phyloP scores from a whole-genome alignment of 495 filamentous ascomycete species.

The Penicillium bovifimosum region DNA sequence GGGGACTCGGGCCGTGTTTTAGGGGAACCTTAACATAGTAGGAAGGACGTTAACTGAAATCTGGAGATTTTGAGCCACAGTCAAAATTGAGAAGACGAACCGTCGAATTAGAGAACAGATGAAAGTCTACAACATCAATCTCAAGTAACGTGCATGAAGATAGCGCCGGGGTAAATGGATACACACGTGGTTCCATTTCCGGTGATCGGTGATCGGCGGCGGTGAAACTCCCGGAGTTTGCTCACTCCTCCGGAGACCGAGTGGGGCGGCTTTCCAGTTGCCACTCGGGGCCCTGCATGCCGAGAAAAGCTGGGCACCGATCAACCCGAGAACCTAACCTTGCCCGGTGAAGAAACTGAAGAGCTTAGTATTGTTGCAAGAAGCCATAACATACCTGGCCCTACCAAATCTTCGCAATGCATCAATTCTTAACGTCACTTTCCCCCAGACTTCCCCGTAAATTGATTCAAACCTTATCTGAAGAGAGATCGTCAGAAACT shows the following conservation, averaged over 20 bases:
- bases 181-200: background rate
- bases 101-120: background rate
- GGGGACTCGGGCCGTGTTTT: background rate
- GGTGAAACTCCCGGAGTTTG: conserved; percentile 4
- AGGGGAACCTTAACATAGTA: background rate
- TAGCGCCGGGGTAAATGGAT: background rate
- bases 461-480: background rate
- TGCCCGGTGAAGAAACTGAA: background rate
- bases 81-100: background rate
- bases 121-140: background rate
- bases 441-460: background rate
- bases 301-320: background rate
- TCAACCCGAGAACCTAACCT: background rate
- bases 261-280: background rate
- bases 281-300: conserved; percentile 1
- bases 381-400: background rate
- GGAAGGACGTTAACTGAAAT: background rate
- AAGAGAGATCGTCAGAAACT: background rate
- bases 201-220: too few species aligned
- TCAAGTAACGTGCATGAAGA: background rate
- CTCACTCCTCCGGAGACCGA: background rate
- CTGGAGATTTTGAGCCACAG: too few species aligned
- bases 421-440: background rate
- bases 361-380: background rate
- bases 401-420: too few species aligned